Evolutionary conservation across 345 rosid species (phyloP).

Genomic region (Sonneratia caseolaris): DNA sequence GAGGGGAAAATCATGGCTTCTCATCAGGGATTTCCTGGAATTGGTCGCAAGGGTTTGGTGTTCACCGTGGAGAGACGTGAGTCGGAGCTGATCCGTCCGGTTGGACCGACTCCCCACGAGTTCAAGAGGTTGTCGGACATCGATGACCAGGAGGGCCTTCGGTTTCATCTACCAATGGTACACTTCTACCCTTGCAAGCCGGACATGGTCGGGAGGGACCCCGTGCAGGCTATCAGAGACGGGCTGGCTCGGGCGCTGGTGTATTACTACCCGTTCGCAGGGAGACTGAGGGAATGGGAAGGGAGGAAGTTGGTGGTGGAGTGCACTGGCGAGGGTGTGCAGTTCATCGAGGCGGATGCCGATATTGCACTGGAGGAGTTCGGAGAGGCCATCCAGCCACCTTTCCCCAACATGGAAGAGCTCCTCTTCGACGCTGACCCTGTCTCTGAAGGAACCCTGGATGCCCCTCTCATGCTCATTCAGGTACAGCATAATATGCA

Average conservation of each 20-base stretch:
- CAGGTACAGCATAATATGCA: slow-evolving; percentile 22
- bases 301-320: slow-evolving; percentile 46
- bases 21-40: too few species aligned
- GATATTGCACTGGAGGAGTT: slow-evolving; percentile 31
- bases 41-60: too few species aligned
- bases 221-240: slow-evolving; percentile 22
- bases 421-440: slow-evolving; percentile 40
- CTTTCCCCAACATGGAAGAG: slow-evolving; percentile 37
- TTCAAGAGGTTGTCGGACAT: slow-evolving; percentile 41
- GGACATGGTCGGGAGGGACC: slow-evolving; percentile 26
- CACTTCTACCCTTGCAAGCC: slow-evolving; percentile 23
- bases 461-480: slow-evolving; percentile 34
- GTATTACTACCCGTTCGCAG: slow-evolving; percentile 43
- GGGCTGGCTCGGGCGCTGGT: slow-evolving; percentile 32
- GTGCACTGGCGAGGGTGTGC: slow-evolving; percentile 36
- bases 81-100: slow-evolving; percentile 35
- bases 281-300: slow-evolving; percentile 33
- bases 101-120: slow-evolving; percentile 35
- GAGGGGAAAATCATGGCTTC: too few species aligned
- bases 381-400: slow-evolving; percentile 39
- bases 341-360: slow-evolving; percentile 47
- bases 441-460: slow-evolving; percentile 26
- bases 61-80: slow-evolving; percentile 24
- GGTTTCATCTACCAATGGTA: slow-evolving; percentile 27
- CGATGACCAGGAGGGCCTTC: slow-evolving; percentile 41